These are phyloP conservation scores for Crataegus laevigata DNA, from an alignment of 306 rosid species.

Conservation along the genomic window DNA sequence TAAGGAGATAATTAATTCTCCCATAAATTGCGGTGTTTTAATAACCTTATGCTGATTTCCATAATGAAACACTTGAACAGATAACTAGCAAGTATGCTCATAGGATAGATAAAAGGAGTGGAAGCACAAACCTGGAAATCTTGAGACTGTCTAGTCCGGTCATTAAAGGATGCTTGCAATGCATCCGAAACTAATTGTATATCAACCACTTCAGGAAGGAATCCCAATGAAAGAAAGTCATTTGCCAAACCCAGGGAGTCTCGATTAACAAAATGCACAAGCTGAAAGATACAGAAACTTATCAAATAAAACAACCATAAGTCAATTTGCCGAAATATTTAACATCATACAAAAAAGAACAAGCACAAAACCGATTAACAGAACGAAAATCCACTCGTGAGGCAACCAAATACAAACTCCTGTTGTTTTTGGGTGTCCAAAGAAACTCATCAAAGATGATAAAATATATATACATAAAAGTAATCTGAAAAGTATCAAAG, in stretches of 20 bases:
- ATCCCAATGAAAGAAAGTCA: slow-evolving; percentile 95
- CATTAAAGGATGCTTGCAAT: slow-evolving; percentile 55
- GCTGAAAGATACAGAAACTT: slow-evolving; percentile 58
- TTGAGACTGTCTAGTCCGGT: slow-evolving; percentile 47
- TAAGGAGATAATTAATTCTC: too few species aligned
- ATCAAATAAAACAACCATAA: slow-evolving; percentile 10
- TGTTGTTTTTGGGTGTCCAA: not conserved
- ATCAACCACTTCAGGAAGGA: slow-evolving; percentile 80
- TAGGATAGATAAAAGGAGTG: not conserved
- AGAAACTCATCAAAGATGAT: not conserved
- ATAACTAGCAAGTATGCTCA: not conserved
- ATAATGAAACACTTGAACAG: not conserved
- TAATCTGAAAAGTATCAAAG: not conserved
- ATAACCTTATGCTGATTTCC: not conserved
- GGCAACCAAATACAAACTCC: not conserved
- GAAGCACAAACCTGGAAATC: slow-evolving; percentile 80
- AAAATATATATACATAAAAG: not conserved
- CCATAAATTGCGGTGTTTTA: too few species aligned
- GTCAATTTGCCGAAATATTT: slow-evolving; percentile 5
- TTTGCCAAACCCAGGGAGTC: slow-evolving; percentile 97
- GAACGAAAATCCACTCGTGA: not conserved
- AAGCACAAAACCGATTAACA: not conserved
- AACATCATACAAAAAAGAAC: not conserved
- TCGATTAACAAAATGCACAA: slow-evolving; percentile 95
- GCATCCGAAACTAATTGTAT: slow-evolving; percentile 63